Evolutionary conservation across 225 moss, liverwort and hornwort species (phyloP), one percentile per base, ranked within the genome.

Genomic region (Thuidium tamariscinum): DNA sequence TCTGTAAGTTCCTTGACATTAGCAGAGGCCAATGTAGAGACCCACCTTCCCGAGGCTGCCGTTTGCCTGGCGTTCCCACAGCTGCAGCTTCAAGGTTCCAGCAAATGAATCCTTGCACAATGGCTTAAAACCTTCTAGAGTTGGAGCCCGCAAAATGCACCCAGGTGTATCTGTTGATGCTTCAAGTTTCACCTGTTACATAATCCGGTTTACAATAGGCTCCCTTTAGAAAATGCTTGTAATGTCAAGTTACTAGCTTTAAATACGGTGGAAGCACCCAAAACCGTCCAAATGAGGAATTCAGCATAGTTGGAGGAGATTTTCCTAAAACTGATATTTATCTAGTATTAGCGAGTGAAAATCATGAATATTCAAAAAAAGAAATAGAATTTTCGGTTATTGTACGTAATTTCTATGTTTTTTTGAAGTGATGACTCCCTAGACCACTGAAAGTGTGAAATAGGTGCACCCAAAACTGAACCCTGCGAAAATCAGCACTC

Each of bases 11-110:
- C 39, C 25, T 39, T 49, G 19, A 69, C 19, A 29, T 77, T 9
- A 70, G 36, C 62, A 86, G 80, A 74, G 46, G 49, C 22, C 27
- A 25, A 71, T 60, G 71, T 39, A n/a, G 72, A 15, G 36, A 75
- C n/a, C 6, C 37, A 98, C 97, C 92, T 93, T 95, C 83, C 95
- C 93, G 17, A 89, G 87, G 79, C 69, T 77, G 68, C 95, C 95
- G 37, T 89, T 75, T 97, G 92, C 83, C 60, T 92, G 86, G 54
- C 90, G 92, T 88, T 96, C 95, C 97, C 97, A 98, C 44, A 98
- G 89, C 55, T 94, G 94, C 34, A 98, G 93, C 88, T 89, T 93
- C 89, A 96, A 90, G 46, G 90, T 93, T 85, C 96, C 97, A 56
- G 79, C 72, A 82, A 98, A 96, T 29, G 94, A 92, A 60, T 98